These are phyloP conservation scores for Tardiomyces digboiensis DNA, from an alignment of 1,139 yeast species.

Conservation along the genomic window DNA sequence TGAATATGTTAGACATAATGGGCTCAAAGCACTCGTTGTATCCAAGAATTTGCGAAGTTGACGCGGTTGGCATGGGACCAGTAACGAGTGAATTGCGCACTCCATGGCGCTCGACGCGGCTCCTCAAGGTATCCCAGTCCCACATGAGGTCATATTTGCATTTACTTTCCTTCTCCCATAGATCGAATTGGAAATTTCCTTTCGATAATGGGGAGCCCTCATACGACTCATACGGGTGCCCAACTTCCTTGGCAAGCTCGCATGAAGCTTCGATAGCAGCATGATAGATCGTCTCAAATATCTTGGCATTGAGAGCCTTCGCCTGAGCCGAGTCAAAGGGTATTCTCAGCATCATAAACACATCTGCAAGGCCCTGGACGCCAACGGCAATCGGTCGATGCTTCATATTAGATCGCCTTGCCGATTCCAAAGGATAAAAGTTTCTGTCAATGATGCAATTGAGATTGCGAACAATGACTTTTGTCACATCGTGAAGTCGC, in stretches of 20 bases:
- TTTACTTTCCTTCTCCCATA: slow-evolving; percentile 42
- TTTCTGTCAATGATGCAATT: slow-evolving; percentile 61
- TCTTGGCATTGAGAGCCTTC: slow-evolving; percentile 47
- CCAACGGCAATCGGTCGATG: slow-evolving; percentile 75
- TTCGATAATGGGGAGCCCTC: slow-evolving; percentile 64
- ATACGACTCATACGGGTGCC: slow-evolving; percentile 46
- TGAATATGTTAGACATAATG: slow-evolving; percentile 67
- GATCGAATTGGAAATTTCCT: slow-evolving; percentile 60
- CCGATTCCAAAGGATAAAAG: slow-evolving; percentile 54
- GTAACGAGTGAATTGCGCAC: slow-evolving; percentile 63
- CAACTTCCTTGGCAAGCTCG: slow-evolving; percentile 49
- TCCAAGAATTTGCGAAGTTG: slow-evolving; percentile 74
- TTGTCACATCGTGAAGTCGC: slow-evolving; percentile 51
- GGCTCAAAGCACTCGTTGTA: slow-evolving; percentile 79
- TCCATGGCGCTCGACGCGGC: slow-evolving; percentile 43
- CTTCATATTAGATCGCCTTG: slow-evolving; percentile 48
- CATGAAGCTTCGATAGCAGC: slow-evolving; percentile 66
- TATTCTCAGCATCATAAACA: slow-evolving; percentile 50
- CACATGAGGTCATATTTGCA: slow-evolving; percentile 25
- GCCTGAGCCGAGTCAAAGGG: slow-evolving; percentile 64
- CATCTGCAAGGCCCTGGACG: slow-evolving; percentile 74
- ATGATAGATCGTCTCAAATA: slow-evolving; percentile 77
- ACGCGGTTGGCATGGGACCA: slow-evolving; percentile 88
- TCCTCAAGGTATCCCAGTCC: slow-evolving; percentile 56
- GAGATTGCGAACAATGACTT: slow-evolving; percentile 53